Evolutionary conservation across 2,329 filamentous ascomycete genomes (phyloP), one percentile per base, ranked within the genome.

Genomic region (Aurifilum marmelostoma): DNA sequence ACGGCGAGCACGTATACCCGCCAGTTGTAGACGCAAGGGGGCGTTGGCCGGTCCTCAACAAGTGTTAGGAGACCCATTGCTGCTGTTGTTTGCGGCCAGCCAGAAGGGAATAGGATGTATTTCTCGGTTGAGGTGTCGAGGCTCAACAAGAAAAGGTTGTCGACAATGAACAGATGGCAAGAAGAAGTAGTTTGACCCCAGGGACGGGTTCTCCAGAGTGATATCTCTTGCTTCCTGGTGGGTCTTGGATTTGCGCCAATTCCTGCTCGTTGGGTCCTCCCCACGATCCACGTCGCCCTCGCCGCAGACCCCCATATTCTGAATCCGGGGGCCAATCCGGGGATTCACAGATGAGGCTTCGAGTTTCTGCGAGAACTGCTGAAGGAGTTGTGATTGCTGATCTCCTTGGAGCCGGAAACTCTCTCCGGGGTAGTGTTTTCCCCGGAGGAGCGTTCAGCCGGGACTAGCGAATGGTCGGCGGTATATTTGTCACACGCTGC

Each of bases 21-120:
- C 81, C 81, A 83, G 71, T 86, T 86, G 76, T 86, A 86, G 71
- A 87, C 85, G 76, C 86, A 83, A 69, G 81, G 80, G 27, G 85
- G 85, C 71, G 84, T 87, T 34, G 85, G 85, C 72, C 85, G 80
- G 75, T 87, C 85, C 74, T 87, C 85, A 50, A 83, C 82, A 87
- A 88, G 67, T 5, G 47, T 54, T 11, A 65, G 63, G 32, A 65
- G 63, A 12, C 63, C 63, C 63, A 65, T 65, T 32, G 63, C 52
- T 54, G 63, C n/a, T n/a, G n/a, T 47, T 39, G 56, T 34, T 3
- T 18, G 32, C 2, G 63, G 27, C 41, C 63, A 56, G 63, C 63
- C 24, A 29, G 11, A 39, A 32, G 29, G 18, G 29, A 39, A 54
- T 24, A n/a, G n/a, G 56, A n/a, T 21, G 32, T 9, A 21, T 5